Base-by-base conservation (phyloP, 1,284 basidiomycete genomes). In the Naganishia sp. region DNA sequence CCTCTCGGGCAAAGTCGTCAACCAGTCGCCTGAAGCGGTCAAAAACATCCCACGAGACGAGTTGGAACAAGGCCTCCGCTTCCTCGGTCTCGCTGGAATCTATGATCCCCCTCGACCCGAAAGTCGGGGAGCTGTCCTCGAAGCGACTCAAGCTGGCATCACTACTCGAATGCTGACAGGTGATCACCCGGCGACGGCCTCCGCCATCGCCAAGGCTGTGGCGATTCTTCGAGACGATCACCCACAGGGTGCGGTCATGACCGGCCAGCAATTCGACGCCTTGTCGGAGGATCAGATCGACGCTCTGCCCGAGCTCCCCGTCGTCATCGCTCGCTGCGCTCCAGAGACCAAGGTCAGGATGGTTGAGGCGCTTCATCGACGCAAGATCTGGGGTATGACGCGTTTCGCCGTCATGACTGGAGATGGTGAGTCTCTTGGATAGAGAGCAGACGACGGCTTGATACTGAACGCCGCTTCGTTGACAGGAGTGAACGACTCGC, bases 41-140 rank as follows among this genome's bases (percentile, higher is more conserved):
- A 73, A 73, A 55, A 67, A 55, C 2, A 73, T 78, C 66, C 67
- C 73, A 16, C 81, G 86, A 33, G 83, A 83, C 53, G 82, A 84
- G 2, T 83, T 87, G 15, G 88, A 89, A 76, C 74, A 79, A 23
- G 82, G 82, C 31, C 84, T 88, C 73, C 80, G 79, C 6, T 86
- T 90, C 78, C 78, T 86, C 9, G 87, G 85, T 10, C 80, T 89
- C 1, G 85, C 83, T 13, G 88, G 87, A 61, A 86, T 89, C 66
- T 87, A 77, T 71, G 88, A 89, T 73, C 88, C 88, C 16, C 88
- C 88, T n/a, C 82, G 88, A 45, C 85, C 84, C 13, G 87, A 89
- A 72, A 85, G 85, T 3, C 78, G 83, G 2, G 84, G 82, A 13
- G 86, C 88, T 25, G 87, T 90, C 0, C 80, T 82, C 55, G 83